These are phyloP conservation scores for Termitomyces sp. DNA, from an alignment of 768 basidiomycete species.

Conservation along the genomic window DNA sequence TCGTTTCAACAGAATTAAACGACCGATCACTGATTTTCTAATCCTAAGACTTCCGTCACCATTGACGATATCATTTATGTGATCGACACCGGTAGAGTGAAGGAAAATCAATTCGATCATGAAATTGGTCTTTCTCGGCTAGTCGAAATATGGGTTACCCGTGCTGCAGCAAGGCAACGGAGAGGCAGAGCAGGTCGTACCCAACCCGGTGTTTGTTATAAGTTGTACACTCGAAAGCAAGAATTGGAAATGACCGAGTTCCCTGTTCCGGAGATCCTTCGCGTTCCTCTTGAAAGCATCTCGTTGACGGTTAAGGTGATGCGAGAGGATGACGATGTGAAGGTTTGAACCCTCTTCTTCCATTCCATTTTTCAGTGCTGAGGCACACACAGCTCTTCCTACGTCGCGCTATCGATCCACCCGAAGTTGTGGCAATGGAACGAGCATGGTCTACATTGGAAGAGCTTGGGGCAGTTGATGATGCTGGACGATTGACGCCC, in stretches of 20 bases:
- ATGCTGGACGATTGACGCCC: slow-evolving; percentile 63
- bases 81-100: slow-evolving; percentile 79
- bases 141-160: slow-evolving; percentile 74
- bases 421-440: slow-evolving; percentile 68
- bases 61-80: slow-evolving; percentile 88
- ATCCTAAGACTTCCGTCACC: slow-evolving; percentile 75
- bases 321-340: slow-evolving; percentile 72
- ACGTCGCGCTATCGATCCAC: slow-evolving; percentile 77
- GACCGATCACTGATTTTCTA: background rate
- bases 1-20: background rate
- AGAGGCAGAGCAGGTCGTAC: slow-evolving; percentile 90
- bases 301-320: slow-evolving; percentile 79
- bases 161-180: slow-evolving; percentile 77
- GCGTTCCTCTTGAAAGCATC: slow-evolving; percentile 81
- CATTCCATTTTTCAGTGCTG: background rate
- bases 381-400: slow-evolving; percentile 47
- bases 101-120: slow-evolving; percentile 72
- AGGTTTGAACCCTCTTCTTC: slow-evolving; percentile 33
- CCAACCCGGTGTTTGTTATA: slow-evolving; percentile 78
- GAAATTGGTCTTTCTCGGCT: slow-evolving; percentile 69
- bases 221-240: slow-evolving; percentile 74
- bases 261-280: slow-evolving; percentile 82
- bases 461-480: slow-evolving; percentile 73
- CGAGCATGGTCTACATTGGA: slow-evolving; percentile 67
- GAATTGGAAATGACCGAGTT: slow-evolving; percentile 65